Percentiles rank a stretch among this genome's conserved stretches.
phyloP scores from a whole-genome alignment of 805 yeast genomes.

The Candida schatavii region DNA sequence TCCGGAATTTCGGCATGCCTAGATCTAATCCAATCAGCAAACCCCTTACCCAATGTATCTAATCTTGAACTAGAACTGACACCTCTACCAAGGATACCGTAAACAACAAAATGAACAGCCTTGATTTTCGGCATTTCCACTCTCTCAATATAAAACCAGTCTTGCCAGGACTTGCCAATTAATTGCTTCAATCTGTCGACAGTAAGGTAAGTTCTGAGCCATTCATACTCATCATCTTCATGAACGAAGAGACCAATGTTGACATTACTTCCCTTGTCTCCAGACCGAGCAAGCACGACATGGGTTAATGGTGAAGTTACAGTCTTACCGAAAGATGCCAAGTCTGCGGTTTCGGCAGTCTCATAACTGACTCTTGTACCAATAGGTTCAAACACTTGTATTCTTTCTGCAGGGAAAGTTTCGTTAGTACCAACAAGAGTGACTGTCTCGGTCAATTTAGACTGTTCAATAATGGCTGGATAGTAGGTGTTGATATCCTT shows the following conservation, averaged over 20 bases:
- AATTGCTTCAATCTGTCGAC: slow-evolving; percentile 7
- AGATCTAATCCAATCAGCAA: slow-evolving; percentile 11
- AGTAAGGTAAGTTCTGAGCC: slow-evolving; percentile 12
- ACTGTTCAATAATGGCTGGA: slow-evolving; percentile 11
- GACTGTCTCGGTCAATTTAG: slow-evolving; percentile 9
- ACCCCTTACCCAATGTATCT: slow-evolving; percentile 15
- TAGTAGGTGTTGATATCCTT: slow-evolving; percentile 9
- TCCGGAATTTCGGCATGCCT: slow-evolving; percentile 10
- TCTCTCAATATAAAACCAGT: slow-evolving; percentile 12
- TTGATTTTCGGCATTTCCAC: slow-evolving; percentile 14
- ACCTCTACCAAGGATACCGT: slow-evolving; percentile 15
- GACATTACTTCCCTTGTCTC: slow-evolving; percentile 14
- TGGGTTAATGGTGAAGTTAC: slow-evolving; percentile 8
- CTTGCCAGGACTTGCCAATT: slow-evolving; percentile 14
- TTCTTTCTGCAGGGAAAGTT: slow-evolving; percentile 5
- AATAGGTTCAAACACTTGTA: slow-evolving; percentile 4
- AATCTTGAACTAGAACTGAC: slow-evolving; percentile 13
- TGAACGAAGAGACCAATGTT: slow-evolving; percentile 16
- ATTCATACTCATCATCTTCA: slow-evolving; percentile 12
- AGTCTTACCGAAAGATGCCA: slow-evolving; percentile 11
- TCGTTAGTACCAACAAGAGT: slow-evolving; percentile 3
- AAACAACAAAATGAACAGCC: slow-evolving; percentile 17
- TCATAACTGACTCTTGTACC: slow-evolving; percentile 8
- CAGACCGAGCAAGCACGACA: slow-evolving; percentile 15
- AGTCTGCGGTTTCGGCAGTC: slow-evolving; percentile 8